These are phyloP conservation scores for Apophysomyces elegans DNA, from an alignment of 371 early-diverging fungal genomes.

Conservation along the genomic window DNA sequence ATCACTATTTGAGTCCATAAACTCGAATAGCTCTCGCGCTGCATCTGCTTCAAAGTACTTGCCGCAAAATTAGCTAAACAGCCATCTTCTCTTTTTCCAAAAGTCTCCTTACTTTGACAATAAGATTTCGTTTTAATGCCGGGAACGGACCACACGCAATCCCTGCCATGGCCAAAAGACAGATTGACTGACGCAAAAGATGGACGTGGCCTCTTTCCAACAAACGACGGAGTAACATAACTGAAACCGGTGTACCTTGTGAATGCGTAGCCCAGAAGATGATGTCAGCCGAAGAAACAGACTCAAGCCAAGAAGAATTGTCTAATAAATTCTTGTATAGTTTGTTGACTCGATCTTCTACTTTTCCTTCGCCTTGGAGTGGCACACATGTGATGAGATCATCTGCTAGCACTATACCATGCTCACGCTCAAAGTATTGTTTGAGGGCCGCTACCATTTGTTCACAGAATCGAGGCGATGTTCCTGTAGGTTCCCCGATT, in stretches of 20 bases:
- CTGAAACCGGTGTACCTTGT: constrained; percentile 93
- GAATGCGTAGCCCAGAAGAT: constrained; percentile 91
- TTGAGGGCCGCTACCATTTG: constrained; percentile 77
- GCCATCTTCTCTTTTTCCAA: not conserved
- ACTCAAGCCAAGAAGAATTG: constrained; percentile 56
- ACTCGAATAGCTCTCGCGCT: constrained; percentile 91
- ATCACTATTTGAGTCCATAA: constrained; percentile 77
- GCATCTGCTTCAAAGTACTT: constrained; percentile 91
- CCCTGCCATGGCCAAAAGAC: constrained; percentile 92
- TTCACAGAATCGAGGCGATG: constrained; percentile 84
- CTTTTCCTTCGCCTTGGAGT: constrained; percentile 90
- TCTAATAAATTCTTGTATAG: constrained; percentile 71
- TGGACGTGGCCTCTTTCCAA: constrained; percentile 76
- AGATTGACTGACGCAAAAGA: constrained; percentile 68
- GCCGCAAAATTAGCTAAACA: not conserved
- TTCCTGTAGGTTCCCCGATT: constrained; percentile 94
- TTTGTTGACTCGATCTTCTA: constrained; percentile 80
- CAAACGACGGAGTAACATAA: constrained; percentile 77
- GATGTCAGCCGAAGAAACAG: constrained; percentile 74
- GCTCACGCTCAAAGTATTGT: constrained; percentile 60
- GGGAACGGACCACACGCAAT: constrained; percentile 93
- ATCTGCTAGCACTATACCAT: constrained; percentile 61
- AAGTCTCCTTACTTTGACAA: constrained; percentile 68
- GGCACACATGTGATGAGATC: constrained; percentile 80
- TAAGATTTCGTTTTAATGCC: constrained; percentile 75